A percentile compares a stretch with the other conserved stretches of the same genome.
Evolutionary conservation across 176 grass and related monocot genomes (phyloP).

Genomic region (Zizania latifolia): DNA sequence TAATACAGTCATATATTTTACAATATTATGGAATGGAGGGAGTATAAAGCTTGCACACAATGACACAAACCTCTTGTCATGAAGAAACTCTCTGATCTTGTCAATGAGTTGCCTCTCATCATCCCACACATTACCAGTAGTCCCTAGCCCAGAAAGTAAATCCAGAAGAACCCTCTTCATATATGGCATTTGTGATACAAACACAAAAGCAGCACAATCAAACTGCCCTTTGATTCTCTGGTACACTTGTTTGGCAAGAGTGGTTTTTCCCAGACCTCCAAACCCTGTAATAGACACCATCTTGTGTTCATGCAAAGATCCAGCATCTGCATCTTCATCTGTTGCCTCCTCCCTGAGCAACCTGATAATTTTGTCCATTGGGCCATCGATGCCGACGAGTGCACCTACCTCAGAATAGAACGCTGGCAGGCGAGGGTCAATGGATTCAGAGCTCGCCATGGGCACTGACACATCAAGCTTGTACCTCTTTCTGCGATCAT

Average conservation of each 20-base stretch:
- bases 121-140: neutral
- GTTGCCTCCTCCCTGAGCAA: neutral
- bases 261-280: conserved; percentile 13
- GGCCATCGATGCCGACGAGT: conserved; percentile 5
- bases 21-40: too few species aligned
- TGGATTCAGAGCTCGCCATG: neutral
- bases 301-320: neutral
- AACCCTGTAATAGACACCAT: conserved; percentile 16
- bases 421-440: neutral
- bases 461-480: neutral
- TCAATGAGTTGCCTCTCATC: neutral
- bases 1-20: too few species aligned
- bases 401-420: neutral
- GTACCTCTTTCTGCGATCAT: neutral
- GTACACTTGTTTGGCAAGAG: conserved; percentile 6
- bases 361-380: neutral
- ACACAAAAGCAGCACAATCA: neutral
- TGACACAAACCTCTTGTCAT: neutral
- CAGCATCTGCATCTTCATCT: neutral
- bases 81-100: neutral
- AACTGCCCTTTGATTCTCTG: neutral
- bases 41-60: too few species aligned
- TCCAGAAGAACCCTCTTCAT: conserved; percentile 10
- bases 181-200: neutral
- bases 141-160: neutral